Evolutionary conservation across 495 filamentous ascomycete species (phyloP).

Genomic region (Hyaloscypha bicolor): DNA sequence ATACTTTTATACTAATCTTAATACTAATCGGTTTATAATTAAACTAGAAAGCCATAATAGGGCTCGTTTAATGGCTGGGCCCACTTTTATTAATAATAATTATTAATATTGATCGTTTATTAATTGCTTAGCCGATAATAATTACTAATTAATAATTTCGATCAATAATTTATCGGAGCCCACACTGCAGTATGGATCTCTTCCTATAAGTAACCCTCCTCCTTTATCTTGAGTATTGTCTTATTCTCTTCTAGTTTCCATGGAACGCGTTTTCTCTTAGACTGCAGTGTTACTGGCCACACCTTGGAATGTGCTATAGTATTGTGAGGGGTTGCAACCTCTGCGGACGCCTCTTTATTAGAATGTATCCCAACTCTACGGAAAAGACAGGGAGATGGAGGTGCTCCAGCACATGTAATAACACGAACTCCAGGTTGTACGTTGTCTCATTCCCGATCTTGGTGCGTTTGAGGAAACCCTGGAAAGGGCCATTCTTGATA

Average conservation of each 20-base stretch:
- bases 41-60: too few species aligned
- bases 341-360: slow-evolving; percentile 11
- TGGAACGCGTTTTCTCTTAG: slow-evolving; percentile 20
- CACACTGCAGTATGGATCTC: slow-evolving; percentile 10
- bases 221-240: slow-evolving; percentile 18
- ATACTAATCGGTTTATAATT: too few species aligned
- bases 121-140: too few species aligned
- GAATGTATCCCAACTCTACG: slow-evolving; percentile 13
- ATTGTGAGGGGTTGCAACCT: slow-evolving; percentile 17
- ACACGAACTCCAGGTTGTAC: slow-evolving; percentile 24
- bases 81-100: too few species aligned
- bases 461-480: too few species aligned
- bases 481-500: too few species aligned
- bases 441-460: slow-evolving; percentile 19
- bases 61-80: too few species aligned
- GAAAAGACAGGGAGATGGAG: slow-evolving; percentile 1
- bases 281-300: slow-evolving; percentile 9
- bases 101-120: too few species aligned
- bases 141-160: too few species aligned
- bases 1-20: too few species aligned
- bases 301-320: slow-evolving; percentile 20
- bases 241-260: slow-evolving; percentile 24
- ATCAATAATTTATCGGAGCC: too few species aligned
- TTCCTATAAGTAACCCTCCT: slow-evolving; percentile 21
- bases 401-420: too few species aligned